A percentile compares a stretch with the other conserved stretches of the same genome.
These are phyloP conservation scores for Blepharisma undulans DNA, from an alignment of 169 alveolate species.

Conservation along the genomic window DNA sequence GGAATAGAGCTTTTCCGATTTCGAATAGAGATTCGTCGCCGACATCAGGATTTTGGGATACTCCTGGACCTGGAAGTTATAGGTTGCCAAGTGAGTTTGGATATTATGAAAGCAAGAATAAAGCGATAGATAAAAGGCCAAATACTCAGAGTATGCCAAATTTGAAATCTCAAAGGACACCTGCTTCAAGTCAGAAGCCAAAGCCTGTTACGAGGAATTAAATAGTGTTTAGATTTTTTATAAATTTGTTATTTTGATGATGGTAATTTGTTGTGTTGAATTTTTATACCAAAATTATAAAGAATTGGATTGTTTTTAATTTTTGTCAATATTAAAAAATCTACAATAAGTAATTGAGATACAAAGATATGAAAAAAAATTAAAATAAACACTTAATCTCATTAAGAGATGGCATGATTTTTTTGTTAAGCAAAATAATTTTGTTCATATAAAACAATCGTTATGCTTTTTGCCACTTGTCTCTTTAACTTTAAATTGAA, in stretches of 20 bases:
- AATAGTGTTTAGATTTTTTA: not conserved
- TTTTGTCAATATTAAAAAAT: too few relatives aligned
- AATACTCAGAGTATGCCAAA: not conserved
- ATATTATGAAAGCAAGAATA: conserved; percentile 62
- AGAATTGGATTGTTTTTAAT: too few relatives aligned
- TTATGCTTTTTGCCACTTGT: too few relatives aligned
- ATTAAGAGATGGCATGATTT: too few relatives aligned
- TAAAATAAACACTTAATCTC: too few relatives aligned
- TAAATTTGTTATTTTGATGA: not conserved
- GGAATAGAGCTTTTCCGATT: not conserved
- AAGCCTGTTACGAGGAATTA: not conserved
- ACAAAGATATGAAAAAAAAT: too few relatives aligned
- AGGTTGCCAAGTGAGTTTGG: conserved; percentile 80
- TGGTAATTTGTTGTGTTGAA: not conserved
- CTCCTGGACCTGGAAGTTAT: conserved; percentile 81
- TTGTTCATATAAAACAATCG: too few relatives aligned
- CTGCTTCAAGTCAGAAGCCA: not conserved
- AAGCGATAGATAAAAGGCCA: not conserved
- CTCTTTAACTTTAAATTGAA: too few relatives aligned
- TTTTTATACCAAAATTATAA: too few relatives aligned
- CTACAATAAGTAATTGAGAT: too few relatives aligned
- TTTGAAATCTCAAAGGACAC: not conserved
- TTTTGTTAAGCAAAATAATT: too few relatives aligned
- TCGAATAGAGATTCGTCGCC: not conserved
- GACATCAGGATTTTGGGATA: not conserved